Conservation (phyloP, 257 asterid genomes). For the Scutellaria minor region DNA sequence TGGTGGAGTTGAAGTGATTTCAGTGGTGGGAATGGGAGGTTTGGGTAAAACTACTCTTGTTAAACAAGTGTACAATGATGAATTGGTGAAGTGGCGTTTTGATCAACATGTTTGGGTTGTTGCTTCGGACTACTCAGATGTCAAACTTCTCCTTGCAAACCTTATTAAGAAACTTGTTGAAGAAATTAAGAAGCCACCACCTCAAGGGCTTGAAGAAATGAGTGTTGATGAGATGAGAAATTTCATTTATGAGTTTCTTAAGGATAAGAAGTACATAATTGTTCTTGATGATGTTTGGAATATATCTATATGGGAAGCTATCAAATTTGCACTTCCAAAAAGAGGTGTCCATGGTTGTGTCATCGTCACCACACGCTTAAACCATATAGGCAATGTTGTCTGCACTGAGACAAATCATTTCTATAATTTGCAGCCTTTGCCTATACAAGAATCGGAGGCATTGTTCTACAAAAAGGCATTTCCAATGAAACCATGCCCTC, state of each 20-base stretch:
- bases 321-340: neutral
- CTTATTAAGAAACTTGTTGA: neutral
- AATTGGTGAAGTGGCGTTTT: neutral
- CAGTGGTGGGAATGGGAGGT: constrained; percentile 24
- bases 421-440: constrained; percentile 7
- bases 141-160: neutral
- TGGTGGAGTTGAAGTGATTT: constrained; percentile 13
- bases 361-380: constrained; percentile 24
- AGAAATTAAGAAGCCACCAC: neutral
- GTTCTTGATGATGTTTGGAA: constrained; percentile 27
- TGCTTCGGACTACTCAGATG: constrained; percentile 18
- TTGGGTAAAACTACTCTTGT: constrained; percentile 27
- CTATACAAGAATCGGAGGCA: neutral
- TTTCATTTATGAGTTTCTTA: neutral
- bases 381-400: neutral
- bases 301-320: too few species aligned
- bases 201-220: constrained; percentile 7
- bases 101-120: neutral
- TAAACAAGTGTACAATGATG: constrained; percentile 25
- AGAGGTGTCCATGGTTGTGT: constrained; percentile 12
- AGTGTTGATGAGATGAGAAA: constrained; percentile 9
- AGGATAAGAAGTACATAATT: constrained; percentile 13
- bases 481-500: constrained; percentile 9
- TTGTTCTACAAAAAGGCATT: constrained; percentile 24
- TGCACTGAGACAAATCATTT: constrained; percentile 16